phyloP scores from a whole-genome alignment of 1,284 basidiomycete species.

The Boletus nobilissimus region DNA sequence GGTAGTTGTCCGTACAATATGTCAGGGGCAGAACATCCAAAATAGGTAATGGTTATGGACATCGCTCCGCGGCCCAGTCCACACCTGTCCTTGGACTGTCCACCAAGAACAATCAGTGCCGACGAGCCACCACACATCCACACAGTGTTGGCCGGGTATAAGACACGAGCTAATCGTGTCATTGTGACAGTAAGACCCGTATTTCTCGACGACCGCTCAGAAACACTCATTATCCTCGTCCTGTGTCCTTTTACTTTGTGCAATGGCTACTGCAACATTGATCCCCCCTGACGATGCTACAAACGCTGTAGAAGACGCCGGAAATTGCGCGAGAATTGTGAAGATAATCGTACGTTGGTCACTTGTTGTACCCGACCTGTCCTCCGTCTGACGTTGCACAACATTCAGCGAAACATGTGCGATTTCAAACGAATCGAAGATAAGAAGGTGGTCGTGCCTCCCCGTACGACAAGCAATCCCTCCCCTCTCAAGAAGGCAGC shows the following conservation, averaged over 20 bases:
- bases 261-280: background rate
- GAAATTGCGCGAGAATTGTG: background rate
- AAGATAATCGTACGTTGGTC: conserved; percentile 14
- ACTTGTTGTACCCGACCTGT: background rate
- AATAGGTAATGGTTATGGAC: no score
- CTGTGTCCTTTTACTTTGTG: background rate
- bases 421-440: background rate
- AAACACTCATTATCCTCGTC: conserved; percentile 17
- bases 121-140: background rate
- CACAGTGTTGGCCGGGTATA: background rate
- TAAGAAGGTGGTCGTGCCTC: background rate
- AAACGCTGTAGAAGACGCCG: background rate
- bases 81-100: no score
- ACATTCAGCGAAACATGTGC: conserved; percentile 25
- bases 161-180: background rate
- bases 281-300: background rate
- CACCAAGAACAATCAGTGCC: no score
- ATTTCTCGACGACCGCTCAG: background rate
- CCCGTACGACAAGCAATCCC: background rate
- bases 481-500: conserved; percentile 18
- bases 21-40: conserved; percentile 4
- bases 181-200: background rate
- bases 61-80: no score
- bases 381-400: background rate
- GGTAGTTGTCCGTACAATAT: no score